These are phyloP conservation scores for Choiromyces venosus DNA, from an alignment of 495 filamentous ascomycete species.

Conservation along the genomic window DNA sequence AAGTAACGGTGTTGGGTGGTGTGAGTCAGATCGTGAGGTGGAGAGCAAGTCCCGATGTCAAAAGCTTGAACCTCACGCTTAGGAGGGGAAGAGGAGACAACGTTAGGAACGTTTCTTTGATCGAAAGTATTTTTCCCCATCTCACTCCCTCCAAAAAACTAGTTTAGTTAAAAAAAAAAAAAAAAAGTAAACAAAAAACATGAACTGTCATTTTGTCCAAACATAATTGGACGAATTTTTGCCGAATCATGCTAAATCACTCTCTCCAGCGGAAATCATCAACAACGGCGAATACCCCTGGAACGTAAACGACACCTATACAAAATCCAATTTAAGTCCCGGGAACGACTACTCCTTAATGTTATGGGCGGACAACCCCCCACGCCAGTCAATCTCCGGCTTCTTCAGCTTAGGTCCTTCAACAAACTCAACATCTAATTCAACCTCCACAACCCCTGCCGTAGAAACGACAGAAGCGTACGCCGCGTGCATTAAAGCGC, in stretches of 20 bases:
- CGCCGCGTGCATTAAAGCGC: slow-evolving; percentile 17
- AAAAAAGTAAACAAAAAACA: not conserved
- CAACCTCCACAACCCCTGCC: not conserved
- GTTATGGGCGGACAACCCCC: slow-evolving; percentile 36
- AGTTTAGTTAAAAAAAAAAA: too few species aligned
- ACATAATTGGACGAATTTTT: not conserved
- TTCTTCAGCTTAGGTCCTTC: slow-evolving; percentile 29
- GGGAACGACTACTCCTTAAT: slow-evolving; percentile 39
- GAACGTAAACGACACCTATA: slow-evolving; percentile 32
- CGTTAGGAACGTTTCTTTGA: slow-evolving; percentile 27
- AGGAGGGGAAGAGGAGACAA: slow-evolving; percentile 28
- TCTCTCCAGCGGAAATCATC: slow-evolving; percentile 18
- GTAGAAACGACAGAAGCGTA: not conserved
- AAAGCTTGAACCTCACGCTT: slow-evolving; percentile 33
- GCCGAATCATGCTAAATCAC: not conserved
- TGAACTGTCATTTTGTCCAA: not conserved
- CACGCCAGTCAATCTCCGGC: slow-evolving; percentile 33
- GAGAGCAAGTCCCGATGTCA: slow-evolving; percentile 22
- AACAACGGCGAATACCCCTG: slow-evolving; percentile 40
- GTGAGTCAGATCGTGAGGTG: slow-evolving; percentile 21
- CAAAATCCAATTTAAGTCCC: slow-evolving; percentile 15
- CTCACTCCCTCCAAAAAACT: not conserved
- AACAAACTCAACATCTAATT: slow-evolving; percentile 1
- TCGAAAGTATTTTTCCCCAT: slow-evolving; percentile 25
- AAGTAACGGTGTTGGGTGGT: not conserved